A percentile compares a stretch with the other conserved stretches of the same genome.
phyloP scores from a whole-genome alignment of 2,329 filamentous ascomycete genomes.

The Sclerotinia minor region DNA sequence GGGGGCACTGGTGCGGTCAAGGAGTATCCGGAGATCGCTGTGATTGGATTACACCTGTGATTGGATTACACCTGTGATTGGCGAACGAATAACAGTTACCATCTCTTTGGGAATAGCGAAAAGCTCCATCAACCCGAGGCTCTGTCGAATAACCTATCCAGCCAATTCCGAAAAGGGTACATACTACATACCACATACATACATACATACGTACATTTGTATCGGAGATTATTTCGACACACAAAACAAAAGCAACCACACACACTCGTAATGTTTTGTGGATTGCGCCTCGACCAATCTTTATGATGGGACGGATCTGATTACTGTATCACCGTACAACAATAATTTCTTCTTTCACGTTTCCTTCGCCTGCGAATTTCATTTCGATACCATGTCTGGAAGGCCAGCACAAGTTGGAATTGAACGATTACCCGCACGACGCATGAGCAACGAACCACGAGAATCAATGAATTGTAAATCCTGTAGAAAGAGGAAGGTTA shows the following conservation, averaged over 20 bases:
- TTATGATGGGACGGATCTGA: constrained; percentile 38
- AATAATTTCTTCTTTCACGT: constrained; percentile 24
- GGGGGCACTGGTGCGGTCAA: constrained; percentile 6
- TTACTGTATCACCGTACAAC: constrained; percentile 29
- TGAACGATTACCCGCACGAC: constrained; percentile 41
- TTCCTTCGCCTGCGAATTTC: constrained; percentile 11
- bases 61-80: constrained; percentile 23
- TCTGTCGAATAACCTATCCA: neutral
- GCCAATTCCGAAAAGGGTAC: constrained; percentile 4
- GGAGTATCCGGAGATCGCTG: constrained; percentile 3
- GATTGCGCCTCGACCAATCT: constrained; percentile 29
- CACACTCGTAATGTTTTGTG: constrained; percentile 30
- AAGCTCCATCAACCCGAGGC: constrained; percentile 14
- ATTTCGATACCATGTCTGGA: constrained; percentile 37
- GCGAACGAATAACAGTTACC: constrained; percentile 21
- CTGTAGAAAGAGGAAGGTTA: constrained; percentile 86
- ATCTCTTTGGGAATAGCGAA: constrained; percentile 1
- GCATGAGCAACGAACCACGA: constrained; percentile 58
- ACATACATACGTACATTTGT: constrained; percentile 12
- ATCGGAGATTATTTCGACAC: constrained; percentile 8
- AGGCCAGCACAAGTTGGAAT: constrained; percentile 41
- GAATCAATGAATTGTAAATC: constrained; percentile 97
- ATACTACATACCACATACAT: neutral
- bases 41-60: constrained; percentile 20
- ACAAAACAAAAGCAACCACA: neutral